Base-by-base conservation (phyloP, 805 yeast genomes). In the Starmera quercuum region DNA sequence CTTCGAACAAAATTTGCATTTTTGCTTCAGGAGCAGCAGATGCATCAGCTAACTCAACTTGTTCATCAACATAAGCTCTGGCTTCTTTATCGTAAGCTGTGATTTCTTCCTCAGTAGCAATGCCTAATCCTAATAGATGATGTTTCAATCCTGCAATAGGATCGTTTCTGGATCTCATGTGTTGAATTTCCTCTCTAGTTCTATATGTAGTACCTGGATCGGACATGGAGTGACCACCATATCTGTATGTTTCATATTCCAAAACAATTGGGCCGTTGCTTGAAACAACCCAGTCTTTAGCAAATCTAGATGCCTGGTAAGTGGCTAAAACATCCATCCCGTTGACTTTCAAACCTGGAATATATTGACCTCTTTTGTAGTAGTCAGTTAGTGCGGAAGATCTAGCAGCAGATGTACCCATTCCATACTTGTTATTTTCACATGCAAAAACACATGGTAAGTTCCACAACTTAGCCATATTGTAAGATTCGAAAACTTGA, bases 121-220 rank as follows among this genome's bases (percentile, higher is more conserved):
- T 78, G 44, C 72, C 75, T 60, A 78, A 72, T 50, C 87, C 96
- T 54, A 88, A 61, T 47, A 92, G 69, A 44, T 77, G 83, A 54
- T 78, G 79, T 75, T 88, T 90, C 59, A 92, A 77, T 50, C 97
- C 97, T 37, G 95, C 88, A 63, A 92, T 86, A 52, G 97, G 97
- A 64, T 92, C 98, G 63, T 83, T 87, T 73, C 86, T 83, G 29
- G 97, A 86, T 74, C 98, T 84, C 97, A 92, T 88, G 73, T 90
- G 90, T 71, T 88, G 97, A 51, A 92, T 92, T 73, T 92, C 98
- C 71, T 92, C 98, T 74, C 98, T 88, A 59, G 98, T 92, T 78
- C 98, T 83, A 81, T 92, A 92, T 48, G 98, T 92, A 64, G 98
- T 92, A 75, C 98, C 98, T 56, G 98, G 98, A 69, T 92, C 98